Base-by-base conservation (phyloP, 2,329 filamentous ascomycete species). In the Calonectria leucothoes region DNA sequence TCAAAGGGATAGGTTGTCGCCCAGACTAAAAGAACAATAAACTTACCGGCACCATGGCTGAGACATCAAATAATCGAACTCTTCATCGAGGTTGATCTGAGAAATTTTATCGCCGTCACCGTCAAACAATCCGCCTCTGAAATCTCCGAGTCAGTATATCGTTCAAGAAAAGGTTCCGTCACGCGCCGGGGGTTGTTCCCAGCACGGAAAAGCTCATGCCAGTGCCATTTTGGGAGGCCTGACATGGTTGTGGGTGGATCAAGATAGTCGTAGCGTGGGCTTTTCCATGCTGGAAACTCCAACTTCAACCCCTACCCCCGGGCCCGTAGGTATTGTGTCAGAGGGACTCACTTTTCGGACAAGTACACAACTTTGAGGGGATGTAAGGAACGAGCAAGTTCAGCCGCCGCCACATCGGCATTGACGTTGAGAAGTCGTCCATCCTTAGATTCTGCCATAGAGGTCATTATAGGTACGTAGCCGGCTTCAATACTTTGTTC, bases 361-460 rank as follows among this genome's bases (percentile, higher is more conserved):
- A 98, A 90, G 84, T 98, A 99, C 72, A 99, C 96, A 74, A 98
- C 96, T 91, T 99, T 99, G 81, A 98, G 88, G 31, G 97, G 97
- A 85, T 98, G 93, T 68, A 99, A 88, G 70, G 94, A 92, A 73
- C 95, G 93, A 29, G 97, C 96, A 74, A 99, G 89, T 87, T 98
- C 96, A 77, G 96, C 96, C 35, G 97, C 97, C 42, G 96, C 96
- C 74, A 98, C 96, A 85, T 99, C 97, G 42, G 97, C 97, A 82
- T 99, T 99, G 84, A 99, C 97, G 82, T 99, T 99, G 76, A 99
- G 90, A 66, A 98, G 93, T 84, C 96, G 95, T 11, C 97, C 97
- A 76, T 98, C 95, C 59, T 93, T 90, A 27, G 94, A 96, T 88
- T 98, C 96, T 12, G 96, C 97, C 93, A 98, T 98, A 74, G 96